Percentiles rank a stretch among this genome's conserved stretches.
phyloP scores from a whole-genome alignment of 345 rosid species.

The Melastoma malabathricum region DNA sequence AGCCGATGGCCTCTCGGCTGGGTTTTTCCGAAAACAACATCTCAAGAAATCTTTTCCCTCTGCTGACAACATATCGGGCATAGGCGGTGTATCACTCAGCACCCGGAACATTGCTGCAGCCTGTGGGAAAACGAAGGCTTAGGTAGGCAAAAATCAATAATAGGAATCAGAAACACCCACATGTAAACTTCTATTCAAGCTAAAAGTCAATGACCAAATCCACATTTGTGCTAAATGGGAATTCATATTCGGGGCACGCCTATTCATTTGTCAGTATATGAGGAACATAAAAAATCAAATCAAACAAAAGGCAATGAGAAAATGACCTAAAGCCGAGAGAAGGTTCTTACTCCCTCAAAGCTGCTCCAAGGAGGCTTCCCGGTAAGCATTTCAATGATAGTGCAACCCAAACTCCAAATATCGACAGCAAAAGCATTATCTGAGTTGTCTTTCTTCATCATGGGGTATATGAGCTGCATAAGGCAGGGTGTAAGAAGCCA shows the following conservation, averaged over 20 bases:
- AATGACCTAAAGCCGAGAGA: neutral
- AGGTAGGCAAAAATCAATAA: neutral
- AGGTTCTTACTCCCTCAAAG: conserved; percentile 74
- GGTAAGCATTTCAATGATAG: conserved; percentile 87
- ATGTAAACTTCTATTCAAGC: neutral
- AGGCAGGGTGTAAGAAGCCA: conserved; percentile 5
- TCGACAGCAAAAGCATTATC: conserved; percentile 89
- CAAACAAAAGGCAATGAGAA: no score
- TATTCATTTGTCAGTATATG: no score
- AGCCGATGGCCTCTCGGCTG: conserved; percentile 80
- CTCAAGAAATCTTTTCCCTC: conserved; percentile 84
- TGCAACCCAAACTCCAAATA: conserved; percentile 99
- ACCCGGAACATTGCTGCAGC: conserved; percentile 98
- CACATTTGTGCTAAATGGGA: no score
- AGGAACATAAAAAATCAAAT: no score
- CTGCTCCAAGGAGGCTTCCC: conserved; percentile 99
- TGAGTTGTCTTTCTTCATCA: conserved; percentile 71
- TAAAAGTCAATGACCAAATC: no score
- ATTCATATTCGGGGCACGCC: no score
- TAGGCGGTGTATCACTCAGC: conserved; percentile 63
- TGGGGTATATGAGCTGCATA: conserved; percentile 80
- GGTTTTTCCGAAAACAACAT: conserved; percentile 73
- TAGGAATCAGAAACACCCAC: no score
- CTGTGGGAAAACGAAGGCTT: conserved; percentile 22
- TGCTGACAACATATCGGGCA: conserved; percentile 64